Base-by-base conservation (phyloP, 2,329 filamentous ascomycete species). In the Gremmenia infestans region DNA sequence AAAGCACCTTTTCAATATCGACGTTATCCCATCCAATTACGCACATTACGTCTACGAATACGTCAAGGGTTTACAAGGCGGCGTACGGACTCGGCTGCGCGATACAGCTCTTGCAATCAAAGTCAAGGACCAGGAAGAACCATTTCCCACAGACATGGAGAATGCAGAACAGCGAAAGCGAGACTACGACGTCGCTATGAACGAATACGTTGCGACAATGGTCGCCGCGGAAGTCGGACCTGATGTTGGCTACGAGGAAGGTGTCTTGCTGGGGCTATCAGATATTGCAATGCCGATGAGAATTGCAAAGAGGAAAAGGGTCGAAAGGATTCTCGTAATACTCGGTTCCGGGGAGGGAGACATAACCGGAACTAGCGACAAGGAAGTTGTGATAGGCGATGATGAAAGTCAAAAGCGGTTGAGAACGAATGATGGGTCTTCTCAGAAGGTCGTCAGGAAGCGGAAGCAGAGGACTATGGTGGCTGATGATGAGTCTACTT, bases 51-150 rank as follows among this genome's bases (percentile, higher is more conserved):
- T 97, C 43, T 82, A 87, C 68, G 79, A 83, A 51, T 97, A 97
- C 73, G 82, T 97, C 61, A 77, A 81, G 56, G 90, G 91, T 50
- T 74, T 97, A 54, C 86, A 92, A 74, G 89, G 91, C 39, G 82
- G 81, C 59, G 85, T 85, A 5, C 83, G 90, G 53, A 81, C 84
- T 54, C 79, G 90, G 54, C 73, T 96, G 59, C 78, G 79, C 40
- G 79, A 89, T 65, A 77, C 81, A 54, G 89, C 89, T 23, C 75
- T 82, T 57, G 80, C 85, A 51, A 73, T 86, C 50, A 78, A 85
- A 62, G 74, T 78, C 53, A 77, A 78, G 63, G 79, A 86, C 64
- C 77, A 81, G 67, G 76, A 80, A 52, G 72, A 75, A 65, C 69
- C 23, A 5, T 83, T 83, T 66, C 72, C 79, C 7, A 74, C 76